Conservation (phyloP, 306 rosid species). For the Vigna angularis region DNA sequence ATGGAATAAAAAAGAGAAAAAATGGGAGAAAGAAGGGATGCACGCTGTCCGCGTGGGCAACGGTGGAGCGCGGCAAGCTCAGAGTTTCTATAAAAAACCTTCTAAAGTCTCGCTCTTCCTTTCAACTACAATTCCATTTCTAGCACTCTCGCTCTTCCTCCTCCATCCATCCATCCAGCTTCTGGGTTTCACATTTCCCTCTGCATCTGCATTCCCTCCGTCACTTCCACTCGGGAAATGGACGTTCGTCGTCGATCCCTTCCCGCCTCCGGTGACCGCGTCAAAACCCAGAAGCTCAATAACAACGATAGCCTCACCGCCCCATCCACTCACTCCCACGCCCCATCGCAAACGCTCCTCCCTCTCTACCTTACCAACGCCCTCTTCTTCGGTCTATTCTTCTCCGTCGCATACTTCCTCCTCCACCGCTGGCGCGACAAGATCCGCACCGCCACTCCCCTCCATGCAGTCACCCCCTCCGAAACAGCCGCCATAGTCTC, state of each 20-base stretch:
- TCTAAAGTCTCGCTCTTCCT: constrained; percentile 13
- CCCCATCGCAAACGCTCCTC: constrained; percentile 38
- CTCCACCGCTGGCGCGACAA: constrained; percentile 92
- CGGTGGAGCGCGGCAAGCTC: constrained; percentile 29
- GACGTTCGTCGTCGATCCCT: constrained; percentile 64
- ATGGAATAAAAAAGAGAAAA: neutral
- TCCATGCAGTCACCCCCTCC: constrained; percentile 67
- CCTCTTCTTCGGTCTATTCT: constrained; percentile 72
- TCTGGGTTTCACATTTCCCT: constrained; percentile 41
- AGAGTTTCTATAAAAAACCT: constrained; percentile 5
- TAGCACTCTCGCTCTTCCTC: neutral
- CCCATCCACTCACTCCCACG: neutral
- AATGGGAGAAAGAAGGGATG: neutral
- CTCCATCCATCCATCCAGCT: neutral
- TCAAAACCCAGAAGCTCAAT: constrained; percentile 31
- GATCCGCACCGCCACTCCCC: constrained; percentile 80
- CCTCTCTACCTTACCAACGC: constrained; percentile 70
- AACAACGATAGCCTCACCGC: neutral
- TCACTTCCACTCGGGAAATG: constrained; percentile 50
- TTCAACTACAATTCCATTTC: constrained; percentile 18
- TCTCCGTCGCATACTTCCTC: constrained; percentile 83
- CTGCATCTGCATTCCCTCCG: constrained; percentile 30
- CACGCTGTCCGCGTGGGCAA: constrained; percentile 52
- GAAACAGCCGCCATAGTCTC: constrained; percentile 77
- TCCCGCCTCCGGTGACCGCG: constrained; percentile 34